Evolutionary conservation across 2,329 filamentous ascomycete genomes (phyloP).

Genomic region (Neophaeococcomyces mojaviensis): DNA sequence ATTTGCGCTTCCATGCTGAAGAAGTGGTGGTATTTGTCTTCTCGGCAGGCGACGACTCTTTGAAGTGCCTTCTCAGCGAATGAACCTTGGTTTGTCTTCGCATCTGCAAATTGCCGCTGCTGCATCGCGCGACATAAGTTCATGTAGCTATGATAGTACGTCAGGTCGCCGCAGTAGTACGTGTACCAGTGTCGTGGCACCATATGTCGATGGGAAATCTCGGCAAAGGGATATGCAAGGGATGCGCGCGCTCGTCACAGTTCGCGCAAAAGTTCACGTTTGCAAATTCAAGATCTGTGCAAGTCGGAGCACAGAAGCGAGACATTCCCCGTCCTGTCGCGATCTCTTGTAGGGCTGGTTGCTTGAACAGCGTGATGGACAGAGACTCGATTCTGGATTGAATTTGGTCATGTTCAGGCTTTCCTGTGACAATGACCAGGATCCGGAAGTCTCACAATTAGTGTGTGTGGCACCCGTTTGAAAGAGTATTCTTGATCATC

Average conservation of each 20-base stretch:
- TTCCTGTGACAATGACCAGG: no score
- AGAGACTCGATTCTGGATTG: no score
- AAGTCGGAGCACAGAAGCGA: background rate
- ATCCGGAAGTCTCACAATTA: no score
- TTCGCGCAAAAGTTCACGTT: background rate
- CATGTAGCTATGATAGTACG: constrained; percentile 3
- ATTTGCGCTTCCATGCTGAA: constrained; percentile 3
- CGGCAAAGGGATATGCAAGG: constrained; percentile 9
- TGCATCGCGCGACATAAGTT: constrained; percentile 5
- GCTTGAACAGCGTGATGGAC: no score
- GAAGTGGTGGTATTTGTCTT: background rate
- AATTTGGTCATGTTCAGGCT: no score
- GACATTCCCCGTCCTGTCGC: background rate
- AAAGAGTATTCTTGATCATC: no score
- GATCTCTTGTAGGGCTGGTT: background rate
- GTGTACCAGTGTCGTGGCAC: background rate
- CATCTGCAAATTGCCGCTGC: constrained; percentile 9
- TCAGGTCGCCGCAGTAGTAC: no score
- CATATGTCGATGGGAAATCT: background rate
- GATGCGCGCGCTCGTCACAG: background rate
- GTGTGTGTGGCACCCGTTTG: no score
- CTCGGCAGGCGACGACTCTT: background rate
- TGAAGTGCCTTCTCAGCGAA: constrained; percentile 9
- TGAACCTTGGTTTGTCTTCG: constrained; percentile 7
- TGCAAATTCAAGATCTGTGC: no score